Evolutionary conservation across 176 grass and related monocot genomes (phyloP), one percentile per base, ranked within the genome.

Genomic region (Pontederia paniculata): DNA sequence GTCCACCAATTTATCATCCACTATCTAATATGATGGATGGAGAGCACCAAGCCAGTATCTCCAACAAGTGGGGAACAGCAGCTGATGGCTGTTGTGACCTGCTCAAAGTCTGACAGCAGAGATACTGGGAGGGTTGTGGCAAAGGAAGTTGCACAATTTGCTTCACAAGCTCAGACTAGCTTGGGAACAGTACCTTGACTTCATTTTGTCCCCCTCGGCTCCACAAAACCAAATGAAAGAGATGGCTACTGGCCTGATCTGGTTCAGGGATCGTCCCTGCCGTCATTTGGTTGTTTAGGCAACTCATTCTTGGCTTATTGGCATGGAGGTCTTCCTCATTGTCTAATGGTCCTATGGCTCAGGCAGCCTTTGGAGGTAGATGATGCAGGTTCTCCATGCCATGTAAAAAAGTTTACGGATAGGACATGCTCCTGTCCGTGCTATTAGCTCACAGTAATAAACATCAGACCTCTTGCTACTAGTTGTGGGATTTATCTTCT

Each of bases 251-350:
- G 18, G 44, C 60, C 72, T 51, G 74, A 57, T 73, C 70, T 57
- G 65, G 74, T 55, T 51, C 22, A 69, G 70, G 81, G 76, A 18
- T 62, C 22, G 51, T 16, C 18, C 55, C 67, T 55, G 45, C 44
- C 50, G 54, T 51, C 65, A 43, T 68, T 28, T 65, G 74, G 77
- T 48, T 76, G 86, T 60, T 61, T 54, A 80, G 93, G 93, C 93
- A 98, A 98, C 67, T 98, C 93, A 98, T 98, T 88, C 93, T 98
- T 98, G 93, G 93, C 93, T 98, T 62, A 81, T 72, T 76, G 48
- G 59, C 74, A 76, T 65, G 70, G 73, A 77, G 71, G 22, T 76
- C 52, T 66, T 68, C 49, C 9, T 15, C 17, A 61, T 16, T 44
- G 45, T 66, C 58, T 48, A 50, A 66, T 42, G 54, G 41, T 19